phyloP scores from a whole-genome alignment of 2,329 filamentous ascomycete species.

The Arthrocladium fulminans region DNA sequence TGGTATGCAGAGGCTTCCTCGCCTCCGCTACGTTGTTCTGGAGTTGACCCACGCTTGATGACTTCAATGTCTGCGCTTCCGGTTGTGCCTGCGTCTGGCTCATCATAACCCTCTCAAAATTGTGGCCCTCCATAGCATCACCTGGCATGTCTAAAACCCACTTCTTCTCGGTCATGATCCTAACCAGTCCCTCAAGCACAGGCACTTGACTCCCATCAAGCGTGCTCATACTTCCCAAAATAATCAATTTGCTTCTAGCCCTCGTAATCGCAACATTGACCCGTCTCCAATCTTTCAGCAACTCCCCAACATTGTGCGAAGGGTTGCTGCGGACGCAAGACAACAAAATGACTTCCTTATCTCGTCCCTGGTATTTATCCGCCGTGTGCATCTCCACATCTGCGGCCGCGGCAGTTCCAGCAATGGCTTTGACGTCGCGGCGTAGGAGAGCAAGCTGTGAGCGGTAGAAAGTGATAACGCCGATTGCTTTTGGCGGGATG shows the following conservation, averaged over 20 bases:
- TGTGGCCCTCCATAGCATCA: conserved; percentile 54
- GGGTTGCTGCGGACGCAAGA: conserved; percentile 84
- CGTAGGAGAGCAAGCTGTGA: conserved; percentile 80
- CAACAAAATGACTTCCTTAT: conserved; percentile 87
- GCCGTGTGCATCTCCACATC: conserved; percentile 91
- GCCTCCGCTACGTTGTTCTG: neutral
- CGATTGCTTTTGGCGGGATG: conserved; percentile 66
- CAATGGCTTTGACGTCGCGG: conserved; percentile 51
- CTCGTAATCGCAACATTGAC: conserved; percentile 95
- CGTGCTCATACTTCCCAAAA: conserved; percentile 74
- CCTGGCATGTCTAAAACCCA: conserved; percentile 70
- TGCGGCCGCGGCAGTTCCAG: conserved; percentile 31
- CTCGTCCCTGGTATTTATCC: conserved; percentile 90
- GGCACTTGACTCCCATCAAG: conserved; percentile 56
- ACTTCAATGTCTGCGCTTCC: conserved; percentile 23
- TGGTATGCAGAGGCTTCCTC: conserved; percentile 21
- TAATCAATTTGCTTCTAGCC: conserved; percentile 81
- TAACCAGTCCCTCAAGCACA: conserved; percentile 67
- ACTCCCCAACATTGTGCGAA: conserved; percentile 70
- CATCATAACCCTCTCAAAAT: conserved; percentile 49
- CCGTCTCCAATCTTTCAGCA: conserved; percentile 81
- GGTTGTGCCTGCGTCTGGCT: conserved; percentile 2
- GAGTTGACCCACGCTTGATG: neutral
- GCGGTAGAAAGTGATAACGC: conserved; percentile 94
- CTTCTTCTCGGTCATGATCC: conserved; percentile 63